Conservation (phyloP, 257 asterid species). For the Solanum ahanhuiri region DNA sequence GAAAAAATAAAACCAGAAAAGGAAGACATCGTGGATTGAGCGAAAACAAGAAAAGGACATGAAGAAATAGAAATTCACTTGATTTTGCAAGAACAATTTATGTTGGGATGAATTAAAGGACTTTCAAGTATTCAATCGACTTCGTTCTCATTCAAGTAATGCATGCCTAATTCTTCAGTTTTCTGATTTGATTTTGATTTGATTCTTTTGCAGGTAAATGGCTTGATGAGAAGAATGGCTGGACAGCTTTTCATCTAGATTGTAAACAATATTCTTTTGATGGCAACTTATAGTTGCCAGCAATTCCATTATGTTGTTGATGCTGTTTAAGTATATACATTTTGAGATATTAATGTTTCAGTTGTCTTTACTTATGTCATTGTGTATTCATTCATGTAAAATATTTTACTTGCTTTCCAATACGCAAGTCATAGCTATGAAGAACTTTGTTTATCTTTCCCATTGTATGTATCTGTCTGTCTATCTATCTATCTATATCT, state of each 20-base stretch:
- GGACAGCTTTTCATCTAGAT: slow-evolving; percentile 41
- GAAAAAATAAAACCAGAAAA: not conserved
- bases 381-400: not conserved
- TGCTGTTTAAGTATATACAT: not conserved
- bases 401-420: not conserved
- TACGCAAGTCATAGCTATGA: not conserved
- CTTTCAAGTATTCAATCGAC: not conserved
- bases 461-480: not conserved
- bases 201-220: slow-evolving; percentile 38
- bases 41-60: not conserved
- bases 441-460: not conserved
- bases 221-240: slow-evolving; percentile 61
- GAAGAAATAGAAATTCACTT: not conserved
- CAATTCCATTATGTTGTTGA: not conserved
- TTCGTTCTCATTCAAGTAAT: not conserved
- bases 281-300: slow-evolving; percentile 8
- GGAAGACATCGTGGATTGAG: not conserved
- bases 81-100: not conserved
- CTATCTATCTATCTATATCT: no score
- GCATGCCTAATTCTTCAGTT: not conserved
- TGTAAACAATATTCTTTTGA: not conserved
- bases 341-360: not conserved
- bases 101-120: not conserved
- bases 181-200: not conserved
- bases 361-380: not conserved